Conservation (phyloP, 2,329 filamentous ascomycete species). For the Exutisphaerella laricina region DNA sequence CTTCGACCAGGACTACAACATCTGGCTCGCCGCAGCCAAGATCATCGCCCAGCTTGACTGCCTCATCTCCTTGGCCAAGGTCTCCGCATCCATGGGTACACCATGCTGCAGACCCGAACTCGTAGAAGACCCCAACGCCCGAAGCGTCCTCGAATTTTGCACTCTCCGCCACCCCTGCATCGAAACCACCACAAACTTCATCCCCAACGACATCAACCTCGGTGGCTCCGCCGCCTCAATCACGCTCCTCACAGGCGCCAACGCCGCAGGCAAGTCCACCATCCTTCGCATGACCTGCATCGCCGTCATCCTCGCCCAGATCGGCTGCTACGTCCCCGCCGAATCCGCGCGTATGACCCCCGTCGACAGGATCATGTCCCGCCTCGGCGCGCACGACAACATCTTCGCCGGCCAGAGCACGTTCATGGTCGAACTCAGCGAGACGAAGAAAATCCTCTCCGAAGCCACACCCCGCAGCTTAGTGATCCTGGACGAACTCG, state of each 20-base stretch:
- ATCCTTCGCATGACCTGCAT: conserved; percentile 94
- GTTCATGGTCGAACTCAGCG: conserved; percentile 94
- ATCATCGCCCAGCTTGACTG: conserved; percentile 92
- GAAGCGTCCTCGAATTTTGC: conserved; percentile 83
- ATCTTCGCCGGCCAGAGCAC: conserved; percentile 97
- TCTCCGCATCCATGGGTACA: conserved; percentile 74
- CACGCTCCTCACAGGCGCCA: conserved; percentile 87
- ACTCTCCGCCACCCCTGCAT: conserved; percentile 95
- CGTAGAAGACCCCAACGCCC: conserved; percentile 60
- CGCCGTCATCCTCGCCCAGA: conserved; percentile 94
- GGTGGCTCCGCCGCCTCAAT: conserved; percentile 79
- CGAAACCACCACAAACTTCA: conserved; percentile 83
- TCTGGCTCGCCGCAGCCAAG: conserved; percentile 84
- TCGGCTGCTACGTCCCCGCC: conserved; percentile 88
- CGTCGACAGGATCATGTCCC: conserved; percentile 96
- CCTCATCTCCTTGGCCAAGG: conserved; percentile 84
- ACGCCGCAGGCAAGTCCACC: conserved; percentile 95
- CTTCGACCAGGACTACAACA: conserved; percentile 80
- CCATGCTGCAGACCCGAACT: conserved; percentile 88
- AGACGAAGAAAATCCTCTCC: conserved; percentile 95
- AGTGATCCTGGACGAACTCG: conserved; percentile 94
- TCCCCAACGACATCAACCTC: conserved; percentile 86
- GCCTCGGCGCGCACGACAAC: conserved; percentile 95
- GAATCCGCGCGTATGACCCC: conserved; percentile 77
- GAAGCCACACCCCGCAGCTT: conserved; percentile 91